These are phyloP conservation scores for Phlebiopsis flavidoalba DNA, from an alignment of 768 basidiomycete species.

Conservation along the genomic window DNA sequence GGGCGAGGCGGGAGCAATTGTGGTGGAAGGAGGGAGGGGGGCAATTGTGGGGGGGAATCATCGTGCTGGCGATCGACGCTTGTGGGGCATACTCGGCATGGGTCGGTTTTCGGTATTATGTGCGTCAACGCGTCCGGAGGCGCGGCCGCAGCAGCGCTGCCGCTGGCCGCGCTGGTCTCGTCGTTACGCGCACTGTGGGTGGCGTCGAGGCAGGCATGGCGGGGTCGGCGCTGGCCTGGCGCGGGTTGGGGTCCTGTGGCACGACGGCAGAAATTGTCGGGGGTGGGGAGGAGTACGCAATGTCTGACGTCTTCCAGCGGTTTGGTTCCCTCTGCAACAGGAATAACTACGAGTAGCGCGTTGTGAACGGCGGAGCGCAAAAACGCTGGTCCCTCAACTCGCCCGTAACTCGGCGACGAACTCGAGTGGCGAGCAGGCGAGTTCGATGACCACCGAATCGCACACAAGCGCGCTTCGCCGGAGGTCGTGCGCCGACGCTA, in stretches of 20 bases:
- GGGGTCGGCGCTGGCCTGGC: conserved; percentile 20
- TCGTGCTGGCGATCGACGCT: too few relatives aligned
- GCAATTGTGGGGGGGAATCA: too few relatives aligned
- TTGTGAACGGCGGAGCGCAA: conserved; percentile 48
- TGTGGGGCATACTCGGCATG: too few relatives aligned
- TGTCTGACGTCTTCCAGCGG: conserved; percentile 65
- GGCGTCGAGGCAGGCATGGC: conserved; percentile 25
- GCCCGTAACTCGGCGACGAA: conserved; percentile 32
- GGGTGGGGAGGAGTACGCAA: conserved; percentile 33
- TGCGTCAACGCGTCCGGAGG: too few relatives aligned
- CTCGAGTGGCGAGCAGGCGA: conserved; percentile 26
- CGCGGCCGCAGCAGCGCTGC: conserved; percentile 9
- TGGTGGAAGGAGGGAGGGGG: too few relatives aligned
- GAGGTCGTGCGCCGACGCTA: too few relatives aligned
- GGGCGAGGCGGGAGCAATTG: too few relatives aligned
- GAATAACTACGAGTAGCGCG: conserved; percentile 48
- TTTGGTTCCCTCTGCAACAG: conserved; percentile 67
- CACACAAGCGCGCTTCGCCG: too few relatives aligned
- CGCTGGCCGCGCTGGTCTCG: conserved; percentile 31
- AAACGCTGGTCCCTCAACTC: conserved; percentile 41
- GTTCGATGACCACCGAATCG: conserved; percentile 30
- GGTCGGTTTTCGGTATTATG: too few relatives aligned
- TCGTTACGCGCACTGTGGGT: too few relatives aligned
- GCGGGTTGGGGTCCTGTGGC: too few relatives aligned
- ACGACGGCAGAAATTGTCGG: too few relatives aligned